Evolutionary conservation across 495 filamentous ascomycete species (phyloP).

Genomic region (Trichoderma orchidacearum): DNA sequence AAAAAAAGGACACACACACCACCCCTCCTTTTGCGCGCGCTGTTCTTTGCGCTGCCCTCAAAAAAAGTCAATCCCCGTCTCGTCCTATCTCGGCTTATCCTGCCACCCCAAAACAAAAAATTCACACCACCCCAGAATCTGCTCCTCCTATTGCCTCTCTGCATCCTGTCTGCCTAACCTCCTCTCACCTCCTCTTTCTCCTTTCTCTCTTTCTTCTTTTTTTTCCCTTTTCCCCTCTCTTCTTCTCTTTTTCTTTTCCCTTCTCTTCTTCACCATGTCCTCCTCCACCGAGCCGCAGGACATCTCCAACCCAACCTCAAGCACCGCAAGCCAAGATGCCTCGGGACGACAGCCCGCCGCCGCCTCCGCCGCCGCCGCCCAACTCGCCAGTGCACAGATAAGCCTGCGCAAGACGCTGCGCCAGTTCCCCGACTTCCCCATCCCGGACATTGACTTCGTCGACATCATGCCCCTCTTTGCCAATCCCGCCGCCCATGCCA

Average conservation of each 20-base stretch:
- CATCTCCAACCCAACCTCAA: conserved; percentile 42
- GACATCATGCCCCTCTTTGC: conserved; percentile 97
- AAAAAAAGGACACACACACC: background rate
- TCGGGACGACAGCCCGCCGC: conserved; percentile 43
- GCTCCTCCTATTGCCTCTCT: background rate
- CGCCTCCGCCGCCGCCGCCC: conserved; percentile 61
- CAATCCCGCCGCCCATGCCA: conserved; percentile 55
- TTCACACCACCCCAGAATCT: background rate
- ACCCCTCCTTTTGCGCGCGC: background rate
- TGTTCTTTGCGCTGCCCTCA: background rate
- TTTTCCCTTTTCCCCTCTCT: conserved; percentile 16
- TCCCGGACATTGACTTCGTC: conserved; percentile 89
- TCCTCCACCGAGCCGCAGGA: conserved; percentile 13
- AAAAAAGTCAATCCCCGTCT: background rate
- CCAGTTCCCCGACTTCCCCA: conserved; percentile 89
- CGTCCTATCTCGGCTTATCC: background rate
- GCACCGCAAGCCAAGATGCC: conserved; percentile 31
- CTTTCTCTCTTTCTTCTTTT: background rate
- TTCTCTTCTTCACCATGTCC: conserved; percentile 9
- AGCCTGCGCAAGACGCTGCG: conserved; percentile 36
- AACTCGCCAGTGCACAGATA: conserved; percentile 92
- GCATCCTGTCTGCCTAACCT: conserved; percentile 3
- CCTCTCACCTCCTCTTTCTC: background rate
- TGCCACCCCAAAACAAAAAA: conserved; percentile 1
- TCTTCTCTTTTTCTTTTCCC: conserved; percentile 6